Evolutionary conservation across 1,284 basidiomycete species (phyloP).

Genomic region (Trichosporon sp.): DNA sequence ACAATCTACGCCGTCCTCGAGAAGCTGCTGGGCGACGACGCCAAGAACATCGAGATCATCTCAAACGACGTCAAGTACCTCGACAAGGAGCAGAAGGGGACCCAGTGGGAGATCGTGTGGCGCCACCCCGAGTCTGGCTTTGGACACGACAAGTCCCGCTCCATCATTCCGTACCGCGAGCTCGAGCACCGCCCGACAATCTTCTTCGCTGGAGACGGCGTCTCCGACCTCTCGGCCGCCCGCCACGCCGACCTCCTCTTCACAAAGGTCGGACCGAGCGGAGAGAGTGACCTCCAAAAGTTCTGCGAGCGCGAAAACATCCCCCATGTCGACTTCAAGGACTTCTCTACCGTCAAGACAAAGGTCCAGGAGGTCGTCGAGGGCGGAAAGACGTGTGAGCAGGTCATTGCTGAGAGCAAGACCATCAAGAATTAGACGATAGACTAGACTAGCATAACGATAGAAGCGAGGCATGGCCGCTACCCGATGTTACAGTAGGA

Average conservation of each 20-base stretch:
- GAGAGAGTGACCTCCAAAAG: conserved; percentile 75
- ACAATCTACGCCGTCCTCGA: conserved; percentile 77
- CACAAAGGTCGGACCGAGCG: conserved; percentile 70
- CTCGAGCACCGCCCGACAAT: conserved; percentile 67
- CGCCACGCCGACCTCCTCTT: conserved; percentile 83
- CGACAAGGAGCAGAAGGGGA: conserved; percentile 56
- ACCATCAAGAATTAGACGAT: background rate
- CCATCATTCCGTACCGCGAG: conserved; percentile 76
- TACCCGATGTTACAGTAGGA: no score
- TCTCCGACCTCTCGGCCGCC: conserved; percentile 89
- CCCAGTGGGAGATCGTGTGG: conserved; percentile 74
- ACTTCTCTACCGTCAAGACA: conserved; percentile 47
- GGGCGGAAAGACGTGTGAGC: conserved; percentile 26
- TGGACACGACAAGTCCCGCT: conserved; percentile 89
- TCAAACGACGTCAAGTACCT: conserved; percentile 71
- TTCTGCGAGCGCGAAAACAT: conserved; percentile 58
- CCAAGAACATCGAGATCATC: conserved; percentile 75
- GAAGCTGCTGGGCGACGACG: conserved; percentile 67
- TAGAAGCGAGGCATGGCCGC: no score
- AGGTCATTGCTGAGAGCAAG: conserved; percentile 40
- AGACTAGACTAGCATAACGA: background rate
- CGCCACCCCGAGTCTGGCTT: conserved; percentile 79
- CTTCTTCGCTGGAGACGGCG: conserved; percentile 94
- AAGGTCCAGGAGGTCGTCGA: conserved; percentile 61
- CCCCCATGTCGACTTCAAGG: conserved; percentile 45